phyloP scores from a whole-genome alignment of 2,329 filamentous ascomycete genomes.

The Fusarium papillatum region DNA sequence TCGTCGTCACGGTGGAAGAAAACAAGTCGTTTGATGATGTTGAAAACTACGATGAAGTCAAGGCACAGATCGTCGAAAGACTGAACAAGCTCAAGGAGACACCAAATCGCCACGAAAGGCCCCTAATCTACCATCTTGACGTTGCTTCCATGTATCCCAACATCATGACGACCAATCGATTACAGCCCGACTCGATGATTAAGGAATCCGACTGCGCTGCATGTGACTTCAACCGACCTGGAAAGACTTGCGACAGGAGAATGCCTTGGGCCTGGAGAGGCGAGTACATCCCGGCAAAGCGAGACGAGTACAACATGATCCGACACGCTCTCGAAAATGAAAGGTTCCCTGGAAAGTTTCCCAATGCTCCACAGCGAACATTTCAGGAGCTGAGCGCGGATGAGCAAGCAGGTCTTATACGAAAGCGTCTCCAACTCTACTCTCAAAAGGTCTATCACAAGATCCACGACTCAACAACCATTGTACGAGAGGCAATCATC shows the following conservation, averaged over 20 bases:
- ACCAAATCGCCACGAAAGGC: slow-evolving; percentile 86
- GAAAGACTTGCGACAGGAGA: slow-evolving; percentile 95
- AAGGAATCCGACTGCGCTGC: slow-evolving; percentile 95
- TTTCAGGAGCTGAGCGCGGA: slow-evolving; percentile 87
- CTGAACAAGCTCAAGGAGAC: slow-evolving; percentile 82
- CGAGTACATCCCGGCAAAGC: slow-evolving; percentile 94
- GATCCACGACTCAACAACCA: slow-evolving; percentile 94
- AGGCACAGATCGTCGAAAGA: slow-evolving; percentile 81
- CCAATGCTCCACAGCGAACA: slow-evolving; percentile 76
- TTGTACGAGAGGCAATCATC: slow-evolving; percentile 95
- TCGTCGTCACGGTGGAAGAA: slow-evolving; percentile 88
- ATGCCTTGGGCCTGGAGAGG: slow-evolving; percentile 99
- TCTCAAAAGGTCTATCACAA: slow-evolving; percentile 99
- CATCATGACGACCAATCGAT: slow-evolving; percentile 99
- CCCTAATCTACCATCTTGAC: slow-evolving; percentile 97
- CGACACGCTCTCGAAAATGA: slow-evolving; percentile 92
- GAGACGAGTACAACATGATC: slow-evolving; percentile 99
- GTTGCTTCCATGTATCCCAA: slow-evolving; percentile 99
- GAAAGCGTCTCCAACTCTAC: slow-evolving; percentile 91
- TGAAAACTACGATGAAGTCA: slow-evolving; percentile 87
- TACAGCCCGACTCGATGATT: slow-evolving; percentile 99
- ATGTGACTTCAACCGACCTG: slow-evolving; percentile 97
- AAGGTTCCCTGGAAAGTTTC: slow-evolving; percentile 84
- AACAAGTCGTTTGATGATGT: slow-evolving; percentile 86
- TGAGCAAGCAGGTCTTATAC: slow-evolving; percentile 84